Evolutionary conservation across 768 basidiomycete species (phyloP), one percentile per base, ranked within the genome.

Genomic region (Gymnopilus junonius): DNA sequence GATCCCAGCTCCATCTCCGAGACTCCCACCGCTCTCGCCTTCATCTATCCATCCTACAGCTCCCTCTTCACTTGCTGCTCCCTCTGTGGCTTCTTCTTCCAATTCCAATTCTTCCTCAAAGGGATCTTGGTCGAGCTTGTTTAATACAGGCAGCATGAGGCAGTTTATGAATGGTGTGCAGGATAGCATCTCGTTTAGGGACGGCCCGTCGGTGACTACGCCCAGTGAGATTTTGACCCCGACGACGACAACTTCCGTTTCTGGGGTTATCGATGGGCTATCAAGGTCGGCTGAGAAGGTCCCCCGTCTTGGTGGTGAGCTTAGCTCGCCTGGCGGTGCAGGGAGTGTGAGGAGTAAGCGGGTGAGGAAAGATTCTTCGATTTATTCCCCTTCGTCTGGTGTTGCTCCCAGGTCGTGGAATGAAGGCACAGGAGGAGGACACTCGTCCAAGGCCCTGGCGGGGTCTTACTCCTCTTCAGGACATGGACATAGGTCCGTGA

Each of bases 111-210:
- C 90, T 2, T 92, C 90, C 3, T 92, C 92, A 2, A 82, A 87
- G 45, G 91, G 87, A 8, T 92, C 93, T 0, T 94, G 93, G 93
- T 90, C 91, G 0, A 93, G 87, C 68, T 70, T 94, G 11, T 91
- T 92, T 71, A 89, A 87, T 62, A 77, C 90, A 0, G 85, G 84
- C 17, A 83, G 80, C 43, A 79, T 93, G 75, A 82, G 89, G 27
- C 89, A 92, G 59, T 85, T 93, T 61, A 87, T 93, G 80, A 80
- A 80, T 11, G 85, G 88, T 32, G 78, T 86, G 29, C 84, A 86
- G 34, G 87, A 86, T 65, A 78, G 82, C 1, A 51, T 51, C 15
- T 51, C 48, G 8, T 73, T 82, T 5, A 80, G 79, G 55, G 80
- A 82, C 7, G 79, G 79, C 11, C 75, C 23, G n/a, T 29, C 20